phyloP scores from a whole-genome alignment of 148 eudicot genomes.

The Gaultheria prostrata region DNA sequence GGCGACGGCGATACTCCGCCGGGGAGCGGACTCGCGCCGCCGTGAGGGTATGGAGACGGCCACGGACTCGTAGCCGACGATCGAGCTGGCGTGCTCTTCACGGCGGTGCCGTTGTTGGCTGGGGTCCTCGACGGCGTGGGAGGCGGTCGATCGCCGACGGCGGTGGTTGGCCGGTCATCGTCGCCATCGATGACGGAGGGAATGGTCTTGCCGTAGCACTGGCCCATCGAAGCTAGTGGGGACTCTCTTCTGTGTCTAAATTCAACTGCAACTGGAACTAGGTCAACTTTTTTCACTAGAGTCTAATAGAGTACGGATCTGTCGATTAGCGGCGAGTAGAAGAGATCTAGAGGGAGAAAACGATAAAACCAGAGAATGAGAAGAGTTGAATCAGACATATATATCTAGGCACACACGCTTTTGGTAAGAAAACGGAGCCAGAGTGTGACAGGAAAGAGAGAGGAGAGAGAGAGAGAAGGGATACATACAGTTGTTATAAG shows the following conservation, averaged over 20 bases:
- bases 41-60: conserved; percentile 71
- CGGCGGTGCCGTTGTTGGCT: conserved; percentile 26
- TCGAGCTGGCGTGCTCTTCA: conserved; percentile 45
- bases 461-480: conserved; percentile 9
- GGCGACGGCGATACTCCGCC: conserved; percentile 70
- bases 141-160: conserved; percentile 26
- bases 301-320: conserved; percentile 17
- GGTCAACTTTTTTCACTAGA: conserved; percentile 19
- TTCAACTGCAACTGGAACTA: neutral
- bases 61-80: conserved; percentile 45
- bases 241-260: neutral
- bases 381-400: conserved; percentile 11
- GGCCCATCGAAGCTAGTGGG: conserved; percentile 46
- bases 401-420: neutral
- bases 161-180: conserved; percentile 17
- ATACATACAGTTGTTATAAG: conserved; percentile 6
- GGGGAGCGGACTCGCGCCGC: conserved; percentile 39
- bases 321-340: conserved; percentile 7
- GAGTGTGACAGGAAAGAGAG: conserved; percentile 17
- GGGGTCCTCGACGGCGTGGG: conserved; percentile 51
- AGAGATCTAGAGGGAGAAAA: conserved; percentile 26
- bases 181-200: conserved; percentile 35
- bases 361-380: conserved; percentile 35
- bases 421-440: neutral
- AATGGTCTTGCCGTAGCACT: conserved; percentile 66